These are phyloP conservation scores for Penicillium egyptiacum DNA, from an alignment of 495 filamentous ascomycete genomes.

Conservation along the genomic window DNA sequence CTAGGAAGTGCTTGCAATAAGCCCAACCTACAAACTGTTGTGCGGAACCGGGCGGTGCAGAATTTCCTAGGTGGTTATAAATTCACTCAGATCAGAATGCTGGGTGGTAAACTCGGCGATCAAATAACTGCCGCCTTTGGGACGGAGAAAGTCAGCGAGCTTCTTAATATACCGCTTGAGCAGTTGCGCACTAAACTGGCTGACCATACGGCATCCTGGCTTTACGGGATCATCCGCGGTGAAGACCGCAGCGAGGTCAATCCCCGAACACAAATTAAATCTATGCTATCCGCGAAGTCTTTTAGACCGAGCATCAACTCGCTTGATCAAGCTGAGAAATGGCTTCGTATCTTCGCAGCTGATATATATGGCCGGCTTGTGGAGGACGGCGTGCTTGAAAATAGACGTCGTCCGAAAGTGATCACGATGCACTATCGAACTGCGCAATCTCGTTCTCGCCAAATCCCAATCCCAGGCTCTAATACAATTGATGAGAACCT, in stretches of 20 bases:
- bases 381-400: slow-evolving; percentile 88
- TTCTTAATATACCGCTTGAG: slow-evolving; percentile 70
- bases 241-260: slow-evolving; percentile 88
- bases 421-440: slow-evolving; percentile 79
- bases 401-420: slow-evolving; percentile 80
- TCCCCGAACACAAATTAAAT: slow-evolving; percentile 88
- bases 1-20: slow-evolving; percentile 88
- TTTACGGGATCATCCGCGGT: slow-evolving; percentile 83
- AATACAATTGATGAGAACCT: slow-evolving; percentile 65
- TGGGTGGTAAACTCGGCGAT: slow-evolving; percentile 94
- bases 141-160: slow-evolving; percentile 76
- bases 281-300: slow-evolving; percentile 97
- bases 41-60: slow-evolving; percentile 78
- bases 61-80: slow-evolving; percentile 83
- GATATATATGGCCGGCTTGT: slow-evolving; percentile 89
- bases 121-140: slow-evolving; percentile 73
- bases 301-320: slow-evolving; percentile 83
- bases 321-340: slow-evolving; percentile 77
- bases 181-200: slow-evolving; percentile 78
- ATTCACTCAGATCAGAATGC: slow-evolving; percentile 93
- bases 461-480: slow-evolving; percentile 74
- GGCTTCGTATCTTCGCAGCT: slow-evolving; percentile 88
- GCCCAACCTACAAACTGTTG: slow-evolving; percentile 87
- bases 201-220: slow-evolving; percentile 84
- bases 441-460: slow-evolving; percentile 67